Percentiles rank a stretch among this genome's conserved stretches.
Conservation (phyloP, 371 early-diverging fungal genomes). For the Rhizopus stolonifer region DNA sequence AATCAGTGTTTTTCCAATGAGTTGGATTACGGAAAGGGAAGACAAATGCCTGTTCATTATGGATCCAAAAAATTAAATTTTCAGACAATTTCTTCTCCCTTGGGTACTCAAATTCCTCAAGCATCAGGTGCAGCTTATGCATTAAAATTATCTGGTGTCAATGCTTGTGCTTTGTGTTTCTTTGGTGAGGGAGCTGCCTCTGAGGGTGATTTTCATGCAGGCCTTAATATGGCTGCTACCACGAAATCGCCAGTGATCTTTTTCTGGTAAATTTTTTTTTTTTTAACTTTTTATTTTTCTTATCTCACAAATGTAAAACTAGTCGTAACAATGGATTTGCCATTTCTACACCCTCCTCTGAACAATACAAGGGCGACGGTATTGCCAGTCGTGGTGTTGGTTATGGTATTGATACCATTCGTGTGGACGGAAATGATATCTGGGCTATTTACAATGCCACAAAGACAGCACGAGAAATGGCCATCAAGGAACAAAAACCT, state of each 20-base stretch:
- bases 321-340: constrained; percentile 98
- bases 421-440: constrained; percentile 97
- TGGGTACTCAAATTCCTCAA: constrained; percentile 98
- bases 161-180: constrained; percentile 85
- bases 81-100: constrained; percentile 95
- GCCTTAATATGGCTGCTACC: constrained; percentile 95
- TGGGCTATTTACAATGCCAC: constrained; percentile 95
- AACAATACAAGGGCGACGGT: constrained; percentile 97
- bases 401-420: constrained; percentile 96
- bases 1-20: constrained; percentile 95
- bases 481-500: constrained; percentile 79
- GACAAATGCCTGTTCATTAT: constrained; percentile 99
- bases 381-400: constrained; percentile 92
- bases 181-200: constrained; percentile 98
- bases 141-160: constrained; percentile 74
- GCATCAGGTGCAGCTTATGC: constrained; percentile 98
- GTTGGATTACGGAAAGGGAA: constrained; percentile 88
- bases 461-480: constrained; percentile 79
- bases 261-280: constrained; percentile 70
- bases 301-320: constrained; percentile 1
- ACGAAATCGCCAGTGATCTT: constrained; percentile 89
- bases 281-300: constrained; percentile 1
- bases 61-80: constrained; percentile 83
- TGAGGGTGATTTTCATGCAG: constrained; percentile 98
- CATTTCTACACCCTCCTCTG: constrained; percentile 92